A percentile compares a stretch with the other conserved stretches of the same genome.
Evolutionary conservation across 164 flowering plant genomes (phyloP).

Genomic region (Vitis rupestris): DNA sequence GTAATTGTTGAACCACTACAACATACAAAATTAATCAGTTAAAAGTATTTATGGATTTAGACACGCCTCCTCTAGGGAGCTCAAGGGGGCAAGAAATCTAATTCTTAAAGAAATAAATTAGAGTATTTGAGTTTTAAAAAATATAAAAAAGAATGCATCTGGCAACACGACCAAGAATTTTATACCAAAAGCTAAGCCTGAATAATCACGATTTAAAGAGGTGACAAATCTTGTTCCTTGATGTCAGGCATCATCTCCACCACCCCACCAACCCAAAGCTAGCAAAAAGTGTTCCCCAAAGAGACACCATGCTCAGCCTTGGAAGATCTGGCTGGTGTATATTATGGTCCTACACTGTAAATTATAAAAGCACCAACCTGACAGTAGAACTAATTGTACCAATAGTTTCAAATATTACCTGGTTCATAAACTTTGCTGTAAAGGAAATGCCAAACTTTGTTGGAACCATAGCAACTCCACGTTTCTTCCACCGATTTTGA

Average conservation of each 20-base stretch:
- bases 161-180: too few species aligned
- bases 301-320: neutral
- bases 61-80: too few species aligned
- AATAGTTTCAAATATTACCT: conserved; percentile 44
- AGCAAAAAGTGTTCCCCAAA: neutral
- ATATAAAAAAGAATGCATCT: too few species aligned
- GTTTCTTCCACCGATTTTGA: conserved; percentile 90
- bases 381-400: neutral
- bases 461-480: conserved; percentile 92
- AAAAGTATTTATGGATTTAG: too few species aligned
- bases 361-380: conserved; percentile 1
- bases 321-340: neutral
- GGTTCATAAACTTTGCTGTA: conserved; percentile 86
- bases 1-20: too few species aligned
- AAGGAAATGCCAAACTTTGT: conserved; percentile 96
- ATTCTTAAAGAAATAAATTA: too few species aligned
- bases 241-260: neutral
- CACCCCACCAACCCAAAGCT: neutral
- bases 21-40: too few species aligned
- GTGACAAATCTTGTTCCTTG: neutral
- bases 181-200: too few species aligned
- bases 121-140: too few species aligned
- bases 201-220: too few species aligned
- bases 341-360: neutral
- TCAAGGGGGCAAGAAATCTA: too few species aligned